phyloP scores from a whole-genome alignment of 2,329 filamentous ascomycete species.

The Verticillium alfalfae region DNA sequence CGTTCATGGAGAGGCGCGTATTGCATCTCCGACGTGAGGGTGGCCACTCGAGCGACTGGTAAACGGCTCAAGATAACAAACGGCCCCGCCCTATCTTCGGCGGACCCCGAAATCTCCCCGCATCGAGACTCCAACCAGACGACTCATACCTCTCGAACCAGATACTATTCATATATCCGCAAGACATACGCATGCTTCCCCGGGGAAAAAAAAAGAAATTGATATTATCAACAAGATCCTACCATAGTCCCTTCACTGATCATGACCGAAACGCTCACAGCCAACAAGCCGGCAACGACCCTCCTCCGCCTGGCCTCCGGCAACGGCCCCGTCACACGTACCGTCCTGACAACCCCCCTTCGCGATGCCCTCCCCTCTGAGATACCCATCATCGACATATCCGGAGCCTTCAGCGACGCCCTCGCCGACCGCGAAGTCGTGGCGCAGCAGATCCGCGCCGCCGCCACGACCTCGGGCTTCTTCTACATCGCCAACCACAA shows the following conservation, averaged over 20 bases:
- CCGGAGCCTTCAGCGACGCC: slow-evolving; percentile 28
- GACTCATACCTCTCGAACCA: not conserved
- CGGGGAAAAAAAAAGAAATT: too few relatives aligned
- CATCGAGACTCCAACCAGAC: not conserved
- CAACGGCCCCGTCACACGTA: slow-evolving; percentile 28
- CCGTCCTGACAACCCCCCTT: slow-evolving; percentile 25
- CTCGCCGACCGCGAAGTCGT: slow-evolving; percentile 28
- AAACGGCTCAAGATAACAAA: not conserved
- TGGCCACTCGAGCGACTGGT: not conserved
- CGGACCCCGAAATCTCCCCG: not conserved
- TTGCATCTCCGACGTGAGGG: too few relatives aligned
- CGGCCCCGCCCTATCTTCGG: slow-evolving; percentile 1
- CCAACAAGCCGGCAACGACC: slow-evolving; percentile 5
- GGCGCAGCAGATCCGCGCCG: slow-evolving; percentile 33
- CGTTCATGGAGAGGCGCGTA: too few relatives aligned
- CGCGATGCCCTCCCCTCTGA: slow-evolving; percentile 32
- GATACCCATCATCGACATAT: slow-evolving; percentile 50
- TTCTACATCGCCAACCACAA: slow-evolving; percentile 51
- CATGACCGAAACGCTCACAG: not conserved
- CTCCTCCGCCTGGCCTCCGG: slow-evolving; percentile 27
- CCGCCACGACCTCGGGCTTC: slow-evolving; percentile 46
- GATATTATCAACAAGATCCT: not conserved
- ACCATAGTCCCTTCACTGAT: not conserved
- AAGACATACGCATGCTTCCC: not conserved
- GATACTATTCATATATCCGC: not conserved